Evolutionary conservation across 2,329 filamentous ascomycete species (phyloP).

Genomic region (Chaetomium sp.): DNA sequence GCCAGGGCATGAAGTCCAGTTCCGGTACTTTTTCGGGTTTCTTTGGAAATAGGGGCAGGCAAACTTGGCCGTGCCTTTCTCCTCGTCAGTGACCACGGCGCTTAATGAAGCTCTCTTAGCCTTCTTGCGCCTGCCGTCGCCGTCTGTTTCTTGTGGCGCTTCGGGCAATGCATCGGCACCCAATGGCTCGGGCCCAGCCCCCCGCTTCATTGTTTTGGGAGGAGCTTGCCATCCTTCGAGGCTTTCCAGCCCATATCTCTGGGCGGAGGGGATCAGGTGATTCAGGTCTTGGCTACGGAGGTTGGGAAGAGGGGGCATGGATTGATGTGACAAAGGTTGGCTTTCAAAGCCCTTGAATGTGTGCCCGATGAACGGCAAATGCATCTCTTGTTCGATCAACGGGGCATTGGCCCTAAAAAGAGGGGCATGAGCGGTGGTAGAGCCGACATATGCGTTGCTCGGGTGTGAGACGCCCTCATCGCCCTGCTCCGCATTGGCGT

Average conservation of each 20-base stretch:
- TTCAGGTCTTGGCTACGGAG: background rate
- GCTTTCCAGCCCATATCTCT: background rate
- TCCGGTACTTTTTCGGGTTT: slow-evolving; percentile 34
- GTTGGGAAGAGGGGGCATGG: background rate
- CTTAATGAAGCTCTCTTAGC: background rate
- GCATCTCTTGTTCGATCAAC: background rate
- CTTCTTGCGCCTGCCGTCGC: slow-evolving; percentile 34
- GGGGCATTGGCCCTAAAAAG: background rate
- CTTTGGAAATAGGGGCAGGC: slow-evolving; percentile 37
- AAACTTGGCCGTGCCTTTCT: slow-evolving; percentile 26
- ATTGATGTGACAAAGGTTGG: background rate
- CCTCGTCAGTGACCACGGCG: background rate
- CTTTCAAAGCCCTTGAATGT: background rate
- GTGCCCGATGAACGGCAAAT: background rate
- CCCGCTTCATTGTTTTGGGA: background rate
- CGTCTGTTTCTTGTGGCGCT: slow-evolving; percentile 22
- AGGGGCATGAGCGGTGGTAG: background rate
- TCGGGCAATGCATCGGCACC: background rate
- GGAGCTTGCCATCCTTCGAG: background rate
- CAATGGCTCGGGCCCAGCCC: background rate
- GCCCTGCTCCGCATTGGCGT: background rate
- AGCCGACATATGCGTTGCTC: background rate
- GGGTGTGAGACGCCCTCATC: background rate
- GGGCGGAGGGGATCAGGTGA: background rate
- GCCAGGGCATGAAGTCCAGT: slow-evolving; percentile 35